Evolutionary conservation across 768 basidiomycete species (phyloP), one percentile per base, ranked within the genome.

Genomic region (Agaricus bisporus): DNA sequence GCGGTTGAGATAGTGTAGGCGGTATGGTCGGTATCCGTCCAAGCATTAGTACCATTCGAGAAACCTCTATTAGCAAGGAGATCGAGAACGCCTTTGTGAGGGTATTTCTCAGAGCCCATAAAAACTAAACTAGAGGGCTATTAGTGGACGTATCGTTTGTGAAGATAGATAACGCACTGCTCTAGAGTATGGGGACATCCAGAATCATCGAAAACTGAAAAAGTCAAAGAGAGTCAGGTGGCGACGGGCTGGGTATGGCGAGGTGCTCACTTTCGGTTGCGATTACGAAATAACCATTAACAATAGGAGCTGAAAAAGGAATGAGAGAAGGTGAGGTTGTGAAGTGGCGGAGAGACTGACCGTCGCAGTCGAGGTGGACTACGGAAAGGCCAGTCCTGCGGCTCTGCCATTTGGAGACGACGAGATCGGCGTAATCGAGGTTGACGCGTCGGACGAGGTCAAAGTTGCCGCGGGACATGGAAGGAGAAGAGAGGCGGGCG

Each of bases 181-280:
- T 98, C 95, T 37, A 98, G 73, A 1, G 95, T 98, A 68, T 98
- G 95, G 3, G 95, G 95, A 62, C 95, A 89, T 53, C 95, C 95
- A 47, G 84, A 88, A 64, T 97, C 95, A 70, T 95, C 78, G 70
- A 97, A 95, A 65, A 95, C 93, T 95, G 52, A 18, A 20, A 6
- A 32, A 10, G 22, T 11, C 17, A 54, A 20, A 58, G 50, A 11
- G 41, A 41, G 28, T 54, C 1, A 48, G 47, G 15, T 20, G 20
- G 38, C 2, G n/a, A 32, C 4, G 32, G 9, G 14, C 15, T 6
- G 18, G 2, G 12, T 8, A 25, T 12, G 7, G 32, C 3, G 17
- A 11, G 4, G 12, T 35, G 47, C 66, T 32, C 63, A 91, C 92
- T 95, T 74, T 97, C 94, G 15, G 94, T 95, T 17, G 80, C 81